Conservation (phyloP, 495 filamentous ascomycete genomes). For the Annulohypoxylon nitens region DNA sequence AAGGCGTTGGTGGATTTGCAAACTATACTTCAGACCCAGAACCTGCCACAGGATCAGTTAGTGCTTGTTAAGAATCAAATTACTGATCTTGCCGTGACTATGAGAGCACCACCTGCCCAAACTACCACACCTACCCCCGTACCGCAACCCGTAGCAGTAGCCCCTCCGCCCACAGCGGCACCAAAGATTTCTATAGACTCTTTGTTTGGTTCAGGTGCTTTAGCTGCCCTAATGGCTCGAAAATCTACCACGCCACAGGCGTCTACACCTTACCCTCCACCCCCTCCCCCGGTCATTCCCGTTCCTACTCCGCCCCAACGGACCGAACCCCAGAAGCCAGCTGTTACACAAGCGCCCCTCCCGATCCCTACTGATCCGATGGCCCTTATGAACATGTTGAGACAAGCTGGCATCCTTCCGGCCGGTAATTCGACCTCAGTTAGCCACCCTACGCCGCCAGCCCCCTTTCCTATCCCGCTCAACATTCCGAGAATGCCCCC, state of each 20-base stretch:
- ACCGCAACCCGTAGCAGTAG: constrained; percentile 51
- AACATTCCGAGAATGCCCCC: constrained; percentile 42
- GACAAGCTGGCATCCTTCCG: constrained; percentile 63
- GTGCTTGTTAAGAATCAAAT: constrained; percentile 84
- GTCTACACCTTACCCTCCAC: constrained; percentile 57
- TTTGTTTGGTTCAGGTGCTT: constrained; percentile 65
- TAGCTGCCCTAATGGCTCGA: constrained; percentile 63
- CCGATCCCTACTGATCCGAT: constrained; percentile 54
- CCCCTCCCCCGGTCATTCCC: constrained; percentile 49
- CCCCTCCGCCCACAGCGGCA: constrained; percentile 52
- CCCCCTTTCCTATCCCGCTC: constrained; percentile 49
- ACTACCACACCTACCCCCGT: constrained; percentile 52
- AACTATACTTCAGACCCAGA: constrained; percentile 79
- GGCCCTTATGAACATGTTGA: constrained; percentile 63
- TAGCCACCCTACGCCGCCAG: constrained; percentile 57
- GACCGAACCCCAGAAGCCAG: constrained; percentile 53
- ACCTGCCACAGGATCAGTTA: constrained; percentile 83
- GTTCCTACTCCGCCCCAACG: constrained; percentile 56
- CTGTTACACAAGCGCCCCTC: constrained; percentile 40
- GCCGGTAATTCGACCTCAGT: constrained; percentile 53
- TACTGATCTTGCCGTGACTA: constrained; percentile 72
- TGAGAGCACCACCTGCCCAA: constrained; percentile 57
- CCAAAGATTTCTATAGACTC: constrained; percentile 62
- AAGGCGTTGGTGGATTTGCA: constrained; percentile 91
- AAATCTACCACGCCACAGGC: constrained; percentile 62